Percentiles rank a stretch among this genome's conserved stretches.
Conservation (phyloP, 768 basidiomycete genomes). For the Pulveroboletus ravenelii region DNA sequence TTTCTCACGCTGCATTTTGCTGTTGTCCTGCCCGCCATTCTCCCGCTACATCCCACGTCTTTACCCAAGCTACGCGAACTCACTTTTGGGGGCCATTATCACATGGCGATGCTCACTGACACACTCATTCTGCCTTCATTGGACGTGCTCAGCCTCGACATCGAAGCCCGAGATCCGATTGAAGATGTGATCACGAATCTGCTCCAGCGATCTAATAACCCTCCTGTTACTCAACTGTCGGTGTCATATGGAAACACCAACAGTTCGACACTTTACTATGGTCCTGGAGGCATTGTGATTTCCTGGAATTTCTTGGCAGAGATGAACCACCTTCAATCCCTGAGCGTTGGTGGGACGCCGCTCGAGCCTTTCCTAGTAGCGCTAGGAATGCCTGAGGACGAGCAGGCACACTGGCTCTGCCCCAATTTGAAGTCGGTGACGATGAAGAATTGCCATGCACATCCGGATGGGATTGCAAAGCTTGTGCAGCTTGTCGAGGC, state of each 20-base stretch:
- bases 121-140: constrained; percentile 55
- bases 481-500: constrained; percentile 69
- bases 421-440: constrained; percentile 56
- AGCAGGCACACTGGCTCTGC: constrained; percentile 55
- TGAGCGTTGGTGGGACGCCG: constrained; percentile 61
- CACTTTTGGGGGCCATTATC: constrained; percentile 62
- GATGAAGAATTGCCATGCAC: constrained; percentile 61
- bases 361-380: constrained; percentile 59
- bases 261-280: constrained; percentile 50
- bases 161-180: constrained; percentile 70
- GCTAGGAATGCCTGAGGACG: constrained; percentile 59
- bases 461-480: constrained; percentile 60
- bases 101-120: constrained; percentile 58
- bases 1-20: constrained; percentile 58
- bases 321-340: constrained; percentile 50
- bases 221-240: constrained; percentile 54
- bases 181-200: constrained; percentile 66
- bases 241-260: constrained; percentile 51
- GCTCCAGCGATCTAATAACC: constrained; percentile 54
- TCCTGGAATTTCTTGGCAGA: constrained; percentile 66
- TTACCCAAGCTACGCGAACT: constrained; percentile 53
- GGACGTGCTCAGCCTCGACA: constrained; percentile 57
- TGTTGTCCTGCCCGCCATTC: constrained; percentile 54
- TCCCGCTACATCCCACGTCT: constrained; percentile 53
- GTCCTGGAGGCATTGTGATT: constrained; percentile 51